phyloP scores from a whole-genome alignment of 805 yeast genomes.

The Ogataea chonburiensis region DNA sequence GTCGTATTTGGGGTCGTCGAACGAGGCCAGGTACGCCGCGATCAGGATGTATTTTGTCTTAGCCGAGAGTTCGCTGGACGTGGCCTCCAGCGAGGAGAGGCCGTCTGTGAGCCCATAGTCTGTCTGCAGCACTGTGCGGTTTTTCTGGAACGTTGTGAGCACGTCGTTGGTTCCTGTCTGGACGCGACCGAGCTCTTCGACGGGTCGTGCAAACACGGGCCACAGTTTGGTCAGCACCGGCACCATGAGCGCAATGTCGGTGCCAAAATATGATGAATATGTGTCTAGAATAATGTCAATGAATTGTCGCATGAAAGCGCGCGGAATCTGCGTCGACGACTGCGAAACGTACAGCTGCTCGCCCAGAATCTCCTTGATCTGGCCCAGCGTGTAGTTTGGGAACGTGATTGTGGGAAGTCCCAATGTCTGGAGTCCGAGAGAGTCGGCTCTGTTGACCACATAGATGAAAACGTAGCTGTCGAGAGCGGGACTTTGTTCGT shows the following conservation, averaged over 20 bases:
- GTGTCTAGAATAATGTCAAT: conserved; percentile 46
- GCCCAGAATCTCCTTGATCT: conserved; percentile 39
- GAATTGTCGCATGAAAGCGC: conserved; percentile 34
- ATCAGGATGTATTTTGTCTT: conserved; percentile 70
- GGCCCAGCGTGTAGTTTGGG: conserved; percentile 36
- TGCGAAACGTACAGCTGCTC: conserved; percentile 13
- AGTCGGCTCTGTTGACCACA: conserved; percentile 41
- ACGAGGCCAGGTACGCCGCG: conserved; percentile 83
- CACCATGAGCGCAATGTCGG: conserved; percentile 38
- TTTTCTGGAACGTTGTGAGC: conserved; percentile 27
- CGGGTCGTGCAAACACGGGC: conserved; percentile 32
- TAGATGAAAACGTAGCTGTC: conserved; percentile 38
- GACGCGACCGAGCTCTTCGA: conserved; percentile 20
- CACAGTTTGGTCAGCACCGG: conserved; percentile 31
- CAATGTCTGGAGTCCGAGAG: conserved; percentile 37
- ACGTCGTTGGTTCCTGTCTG: conserved; percentile 28
- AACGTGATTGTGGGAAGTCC: conserved; percentile 43
- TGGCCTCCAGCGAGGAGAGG: conserved; percentile 14
- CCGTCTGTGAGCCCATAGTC: conserved; percentile 27
- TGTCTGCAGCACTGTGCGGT: conserved; percentile 25
- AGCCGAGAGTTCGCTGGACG: conserved; percentile 46
- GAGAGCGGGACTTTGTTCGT: conserved; percentile 38
- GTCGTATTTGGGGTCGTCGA: conserved; percentile 67
- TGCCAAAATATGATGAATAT: conserved; percentile 44
- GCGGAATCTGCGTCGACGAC: conserved; percentile 14